Percentiles rank a stretch among this genome's conserved stretches.
Conservation (phyloP, 2,329 filamentous ascomycete species). For the Aspergillus jensenii region DNA sequence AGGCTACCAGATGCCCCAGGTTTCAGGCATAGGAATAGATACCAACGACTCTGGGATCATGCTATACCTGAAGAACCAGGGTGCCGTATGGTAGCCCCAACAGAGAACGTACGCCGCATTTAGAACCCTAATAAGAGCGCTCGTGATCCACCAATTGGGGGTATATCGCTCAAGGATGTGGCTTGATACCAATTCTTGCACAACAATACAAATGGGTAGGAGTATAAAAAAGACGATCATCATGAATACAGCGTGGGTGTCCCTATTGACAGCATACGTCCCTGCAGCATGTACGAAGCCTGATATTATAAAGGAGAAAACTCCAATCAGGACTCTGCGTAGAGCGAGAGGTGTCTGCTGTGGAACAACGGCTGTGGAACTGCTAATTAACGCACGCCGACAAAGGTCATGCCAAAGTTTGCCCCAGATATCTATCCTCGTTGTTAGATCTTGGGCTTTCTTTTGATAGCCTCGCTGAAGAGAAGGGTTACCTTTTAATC, state of each 20-base stretch:
- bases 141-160: not conserved
- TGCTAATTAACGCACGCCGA: conserved; percentile 14
- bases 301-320: conserved; percentile 15
- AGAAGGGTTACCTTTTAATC: conserved; percentile 11
- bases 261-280: conserved; percentile 13
- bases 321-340: conserved; percentile 6
- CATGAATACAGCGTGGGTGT: conserved; percentile 10
- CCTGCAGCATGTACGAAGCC: conserved; percentile 14
- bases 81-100: conserved; percentile 18
- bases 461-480: not conserved
- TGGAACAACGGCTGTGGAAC: conserved; percentile 8
- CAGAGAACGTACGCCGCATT: conserved; percentile 9
- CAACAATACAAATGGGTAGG: conserved; percentile 11
- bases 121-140: conserved; percentile 3
- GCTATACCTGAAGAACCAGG: conserved; percentile 18
- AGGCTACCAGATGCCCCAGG: not conserved
- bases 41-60: conserved; percentile 16
- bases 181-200: conserved; percentile 11
- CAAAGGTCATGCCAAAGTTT: conserved; percentile 22
- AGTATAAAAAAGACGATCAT: conserved; percentile 19
- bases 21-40: not conserved
- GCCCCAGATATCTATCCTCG: conserved; percentile 17
- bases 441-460: not conserved
- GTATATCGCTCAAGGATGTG: not conserved
- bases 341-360: not conserved